Evolutionary conservation across 257 asterid species (phyloP), one percentile per base, ranked within the genome.

Genomic region (Gardenia jasminoides): DNA sequence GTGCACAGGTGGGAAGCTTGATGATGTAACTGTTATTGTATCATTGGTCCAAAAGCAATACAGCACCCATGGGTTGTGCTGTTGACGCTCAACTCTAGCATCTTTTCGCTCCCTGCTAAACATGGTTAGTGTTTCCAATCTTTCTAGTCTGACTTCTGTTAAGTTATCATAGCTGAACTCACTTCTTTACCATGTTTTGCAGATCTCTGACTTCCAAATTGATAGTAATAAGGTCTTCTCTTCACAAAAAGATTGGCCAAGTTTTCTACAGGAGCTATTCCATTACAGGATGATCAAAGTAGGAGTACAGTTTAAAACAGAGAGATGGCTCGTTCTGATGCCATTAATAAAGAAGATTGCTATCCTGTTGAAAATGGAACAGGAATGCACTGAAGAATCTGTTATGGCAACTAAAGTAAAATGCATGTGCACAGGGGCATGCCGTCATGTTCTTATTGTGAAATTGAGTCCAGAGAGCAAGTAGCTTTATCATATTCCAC

Each of bases 21-120:
- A 92, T 12, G 96, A 89, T 66, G 97, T 91, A 69, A 80, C 88
- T 80, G 97, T 93, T 28, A 88, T 93, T n/a, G 94, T 95, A 62
- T 95, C 98, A 9, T 7, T 91, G 47, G 96, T 95, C 68, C 76
- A 76, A 85, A 80, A 76, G 78, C 61, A 77, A 66, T 62, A 71
- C 80, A 77, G 31, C 54, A 43, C 19, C 11, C 8, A 69, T 36
- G 54, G 54, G 4, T 69, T 28, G 47, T 41, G 28, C 62, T 66
- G 16, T 65, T 7, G 39, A 64, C 47, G 56, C 44, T 30, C 19
- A 24, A 17, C 59, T 79, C 71, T 39, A 33, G 28, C 20, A 31
- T 72, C 72, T 22, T 12, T 28, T 13, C 43, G 17, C 6, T 28
- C 20, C 33, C 3, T 1, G 43, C 41, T 56, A 41, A 6, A 41